Base-by-base conservation (phyloP, 2,329 filamentous ascomycete genomes). In the Cercospora zeae-maydis region DNA sequence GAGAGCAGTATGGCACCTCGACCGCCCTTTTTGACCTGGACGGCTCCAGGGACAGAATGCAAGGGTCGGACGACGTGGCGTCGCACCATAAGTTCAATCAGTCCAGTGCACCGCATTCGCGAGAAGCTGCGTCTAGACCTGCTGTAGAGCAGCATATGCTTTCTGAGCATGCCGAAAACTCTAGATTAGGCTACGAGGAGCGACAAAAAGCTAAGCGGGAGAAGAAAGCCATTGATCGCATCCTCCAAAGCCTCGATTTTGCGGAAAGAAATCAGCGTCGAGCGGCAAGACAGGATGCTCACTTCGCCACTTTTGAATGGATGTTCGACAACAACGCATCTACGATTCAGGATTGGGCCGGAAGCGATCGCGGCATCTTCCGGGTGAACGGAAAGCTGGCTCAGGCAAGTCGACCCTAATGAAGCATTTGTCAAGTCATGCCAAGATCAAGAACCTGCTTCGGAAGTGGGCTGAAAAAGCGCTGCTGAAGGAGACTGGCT, bases 361-460 rank as follows among this genome's bases (percentile, higher is more conserved):
- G 14, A 11, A 42, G 37, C 37, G 37, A 42, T 42, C 37, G 37
- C n/a, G 42, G 45, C 2, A 54, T 67, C 14, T 66, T 61, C n/a
- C 68, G 66, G 66, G 63, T 70, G n/a, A 59, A 31, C 21, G 67
- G 67, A 7, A 70, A 70, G 60, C 67, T 31, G 67, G 67, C 13
- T 55, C 63, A 0, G 67, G 67, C 3, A 68, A 68, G 37, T 67
- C 64, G 11, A 65, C 62, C 0, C 52, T 67, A 5, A 66, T 66
- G 64, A 66, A 66, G 34, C 59, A 54, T 39, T 6, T 67, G 0
- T 7, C 13, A 13, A 24, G 30, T 1, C 42, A 66, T 19, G 4
- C 11, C 11, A 13, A 24, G 9, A 63, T 62, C 9, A 24, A 19
- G 4, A 37, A 13, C 1, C 11, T 55, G 2, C 39, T 65, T 1